Base-by-base conservation (phyloP, 805 yeast species). In the Candida maltosa region DNA sequence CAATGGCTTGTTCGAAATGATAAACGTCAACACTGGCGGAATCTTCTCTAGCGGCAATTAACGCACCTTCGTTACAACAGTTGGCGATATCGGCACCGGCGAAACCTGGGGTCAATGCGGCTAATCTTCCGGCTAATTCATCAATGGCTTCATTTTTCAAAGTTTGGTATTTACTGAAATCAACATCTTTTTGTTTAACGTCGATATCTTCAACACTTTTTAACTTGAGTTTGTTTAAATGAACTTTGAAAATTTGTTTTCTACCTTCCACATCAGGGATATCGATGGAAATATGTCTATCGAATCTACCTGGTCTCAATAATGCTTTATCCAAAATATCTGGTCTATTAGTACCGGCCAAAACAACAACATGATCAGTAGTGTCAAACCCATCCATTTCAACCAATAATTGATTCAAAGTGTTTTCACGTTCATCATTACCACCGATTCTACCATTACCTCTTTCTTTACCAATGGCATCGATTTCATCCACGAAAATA, bases 61-160 rank as follows among this genome's bases (percentile, higher is more conserved):
- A 73, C 3, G 96, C 96, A 20, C 95, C 95, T 64, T 88, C 96
- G 54, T 88, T 88, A 69, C 95, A 86, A 48, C 86, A 85, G 61
- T 88, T 88, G 38, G 96, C 96, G 56, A 88, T 88, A 58, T 89
- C 96, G 18, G 97, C 97, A 56, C 97, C 97, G 6, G 95, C 80
- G 56, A 88, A 88, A 0, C 97, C 97, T 0, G 97, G 96, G 0
- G 97, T 89, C 60, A 89, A 69, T 1, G 95, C 89, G 17, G 95
- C 89, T 40, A 88, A 69, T 60, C 89, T 77, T 21, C 95, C 96
- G 32, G 87, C 79, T 47, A 87, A 70, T 37, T 72, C 75, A 18
- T 79, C 80, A 26, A 75, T 55, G 24, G 73, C 74, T 18, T 60
- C 62, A 10, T 51, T 57, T 31, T 70, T 60, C 37, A 62, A 47